A percentile compares a stretch with the other conserved stretches of the same genome.
phyloP scores from a whole-genome alignment of 495 filamentous ascomycete genomes.

The Podospora fimiseda region DNA sequence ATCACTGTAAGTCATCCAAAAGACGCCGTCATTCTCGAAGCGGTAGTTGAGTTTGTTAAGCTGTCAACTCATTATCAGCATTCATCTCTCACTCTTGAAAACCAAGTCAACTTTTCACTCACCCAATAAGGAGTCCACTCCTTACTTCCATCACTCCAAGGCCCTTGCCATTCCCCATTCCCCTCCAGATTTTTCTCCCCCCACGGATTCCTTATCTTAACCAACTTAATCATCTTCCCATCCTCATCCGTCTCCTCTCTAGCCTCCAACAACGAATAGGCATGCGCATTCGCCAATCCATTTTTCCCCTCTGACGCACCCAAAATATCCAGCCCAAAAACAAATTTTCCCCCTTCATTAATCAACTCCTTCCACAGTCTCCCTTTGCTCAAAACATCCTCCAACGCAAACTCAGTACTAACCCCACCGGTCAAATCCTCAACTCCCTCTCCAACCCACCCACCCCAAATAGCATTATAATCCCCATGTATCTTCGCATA shows the following conservation, averaged over 20 bases:
- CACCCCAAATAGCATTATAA: conserved; percentile 75
- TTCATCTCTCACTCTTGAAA: too few species aligned
- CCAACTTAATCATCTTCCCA: conserved; percentile 39
- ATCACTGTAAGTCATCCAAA: conserved; percentile 68
- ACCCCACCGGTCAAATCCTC: conserved; percentile 93
- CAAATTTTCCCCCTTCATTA: conserved; percentile 77
- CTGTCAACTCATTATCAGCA: too few species aligned
- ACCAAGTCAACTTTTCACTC: too few species aligned
- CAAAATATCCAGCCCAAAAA: conserved; percentile 73
- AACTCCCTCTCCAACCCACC: conserved; percentile 79
- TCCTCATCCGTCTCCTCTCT: conserved; percentile 63
- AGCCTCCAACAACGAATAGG: conserved; percentile 83
- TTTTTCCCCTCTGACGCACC: conserved; percentile 39
- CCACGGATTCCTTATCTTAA: conserved; percentile 85
- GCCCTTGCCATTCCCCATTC: conserved; percentile 65
- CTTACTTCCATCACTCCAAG: conserved; percentile 87
- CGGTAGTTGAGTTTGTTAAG: conserved; percentile 69
- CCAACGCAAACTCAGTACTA: conserved; percentile 69
- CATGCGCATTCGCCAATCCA: conserved; percentile 76
- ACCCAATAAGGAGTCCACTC: conserved; percentile 90
- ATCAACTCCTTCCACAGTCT: conserved; percentile 82
- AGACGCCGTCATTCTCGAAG: conserved; percentile 83
- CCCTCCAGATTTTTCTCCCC: conserved; percentile 39
- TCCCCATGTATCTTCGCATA: conserved; percentile 94
- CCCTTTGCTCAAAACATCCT: conserved; percentile 80